Evolutionary conservation across 2,329 filamentous ascomycete genomes (phyloP), one percentile per base, ranked within the genome.

Genomic region (Neofusicoccum umdonicola): DNA sequence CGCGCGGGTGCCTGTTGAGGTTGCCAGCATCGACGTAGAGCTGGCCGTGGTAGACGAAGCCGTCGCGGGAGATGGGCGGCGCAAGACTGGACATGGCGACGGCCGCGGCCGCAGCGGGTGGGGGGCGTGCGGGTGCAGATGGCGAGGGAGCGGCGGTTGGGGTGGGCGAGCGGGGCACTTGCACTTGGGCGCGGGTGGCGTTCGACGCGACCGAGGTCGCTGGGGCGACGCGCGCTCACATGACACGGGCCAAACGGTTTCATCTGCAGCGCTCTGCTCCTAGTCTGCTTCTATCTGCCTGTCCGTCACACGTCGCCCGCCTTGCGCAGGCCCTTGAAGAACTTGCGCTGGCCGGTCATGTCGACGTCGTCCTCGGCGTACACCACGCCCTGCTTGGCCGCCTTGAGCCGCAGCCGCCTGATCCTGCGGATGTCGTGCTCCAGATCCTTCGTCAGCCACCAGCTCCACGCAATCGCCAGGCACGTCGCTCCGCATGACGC

Each of bases 391-490:
- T 68, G 66, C 60, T 67, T 68, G 41, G 66, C 70, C 13, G 69
- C 70, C 56, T 68, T 67, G 45, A 67, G 67, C 11, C 66, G 65
- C 62, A 69, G 42, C 34, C 70, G 66, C 48, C 69, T 60, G 7
- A 70, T 68, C 42, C 69, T 63, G 66, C 71, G 71, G 12, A 79
- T 76, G 69, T 80, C 78, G 63, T 71, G 75, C 67, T 80, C 79
- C 3, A 79, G 73, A 62, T 78, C 76, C 42, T 73, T 70, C 7
- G 79, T 81, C 52, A 81, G 65, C 71, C 74, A 80, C 78, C 78
- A 80, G 8, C 77, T 79, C 75, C 74, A 79, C 15, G 73, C 41
- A 69, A 75, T 80, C 0, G 73, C 75, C n/a, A 76, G 56, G 27
- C 75, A 75, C 50, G 76, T 74, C 0, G 75, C 72, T 11, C 71